Base-by-base conservation (phyloP, 2,329 filamentous ascomycete species). In the Penicillium olsonii region DNA sequence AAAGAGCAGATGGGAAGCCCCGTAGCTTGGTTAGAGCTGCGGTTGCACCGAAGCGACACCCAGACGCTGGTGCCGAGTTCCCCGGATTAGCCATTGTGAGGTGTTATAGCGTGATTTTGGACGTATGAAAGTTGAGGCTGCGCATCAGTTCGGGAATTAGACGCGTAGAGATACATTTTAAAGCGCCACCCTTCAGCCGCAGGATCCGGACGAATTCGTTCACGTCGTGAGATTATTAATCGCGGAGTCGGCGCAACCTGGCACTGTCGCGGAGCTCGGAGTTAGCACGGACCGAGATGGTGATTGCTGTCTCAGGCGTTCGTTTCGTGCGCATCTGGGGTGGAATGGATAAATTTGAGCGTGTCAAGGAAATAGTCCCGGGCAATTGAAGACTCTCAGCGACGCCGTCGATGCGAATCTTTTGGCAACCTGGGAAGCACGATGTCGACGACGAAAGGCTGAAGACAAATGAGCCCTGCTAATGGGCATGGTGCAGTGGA, bases 201-300 rank as follows among this genome's bases (percentile, higher is more conserved):
- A 24, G 22, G 14, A 33, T 42, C 46, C 45, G 50, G 50, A 50
- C 29, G 37, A 34, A 54, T 41, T 29, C 29, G 38, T 34, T 37
- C 5, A 24, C 22, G 8, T 24, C 22, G 22, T 24, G 22, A 5
- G 50, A 57, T 60, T 60, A 59, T 44, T 59, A 60, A 60, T 59
- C 57, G 37, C 35, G 50, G 52, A 31, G 15, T 33, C 52, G 54
- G 52, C 19, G 35, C 27, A 49, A 52, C 34, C 45, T 37, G 19
- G 11, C 9, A 18, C 2, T n/a, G 37, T 29, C 10, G 14, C 38
- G 43, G 35, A 42, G 20, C 20, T 11, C 41, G 42, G 48, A 38
- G 27, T 10, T 37, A 37, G 24, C 4, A 31, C 44, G 47, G 46
- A 34, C 29, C 27, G 37, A 45, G 41, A 24, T 24, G 22, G 8